These are phyloP conservation scores for Parathielavia hyrcaniae DNA, from an alignment of 495 filamentous ascomycete species.

Conservation along the genomic window DNA sequence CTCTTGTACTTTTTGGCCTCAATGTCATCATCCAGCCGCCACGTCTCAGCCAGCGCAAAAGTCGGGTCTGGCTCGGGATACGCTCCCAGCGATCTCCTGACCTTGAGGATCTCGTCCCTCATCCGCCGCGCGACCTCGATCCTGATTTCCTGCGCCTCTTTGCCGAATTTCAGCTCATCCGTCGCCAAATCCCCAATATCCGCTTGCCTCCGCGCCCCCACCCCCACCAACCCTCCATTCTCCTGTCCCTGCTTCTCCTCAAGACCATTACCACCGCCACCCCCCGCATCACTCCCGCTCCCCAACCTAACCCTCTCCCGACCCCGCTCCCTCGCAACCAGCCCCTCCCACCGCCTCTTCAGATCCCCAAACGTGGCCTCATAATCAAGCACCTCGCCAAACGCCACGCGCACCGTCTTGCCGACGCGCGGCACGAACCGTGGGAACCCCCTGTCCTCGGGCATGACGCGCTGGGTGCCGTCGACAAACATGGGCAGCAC, in stretches of 20 bases:
- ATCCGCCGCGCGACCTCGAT: constrained; percentile 76
- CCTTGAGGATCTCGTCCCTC: constrained; percentile 68
- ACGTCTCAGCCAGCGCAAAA: constrained; percentile 45
- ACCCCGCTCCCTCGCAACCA: constrained; percentile 40
- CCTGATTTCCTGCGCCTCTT: constrained; percentile 69
- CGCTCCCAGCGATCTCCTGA: constrained; percentile 58
- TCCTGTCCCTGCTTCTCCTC: background rate
- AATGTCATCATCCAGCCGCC: constrained; percentile 32
- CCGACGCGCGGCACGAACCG: constrained; percentile 71
- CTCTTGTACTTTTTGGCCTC: constrained; percentile 41
- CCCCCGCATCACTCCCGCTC: background rate
- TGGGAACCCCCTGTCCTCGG: constrained; percentile 70
- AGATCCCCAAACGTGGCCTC: constrained; percentile 60
- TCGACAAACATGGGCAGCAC: constrained; percentile 93
- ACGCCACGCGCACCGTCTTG: constrained; percentile 65
- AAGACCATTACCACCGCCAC: background rate
- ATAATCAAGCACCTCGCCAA: constrained; percentile 60
- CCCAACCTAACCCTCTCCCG: constrained; percentile 2
- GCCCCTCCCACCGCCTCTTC: constrained; percentile 57
- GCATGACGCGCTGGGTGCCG: constrained; percentile 78
- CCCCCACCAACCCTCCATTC: constrained; percentile 15
- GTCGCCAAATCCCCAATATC: constrained; percentile 47
- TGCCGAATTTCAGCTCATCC: constrained; percentile 52
- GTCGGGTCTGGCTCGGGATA: constrained; percentile 67
- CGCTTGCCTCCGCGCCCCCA: constrained; percentile 20